Conservation (phyloP, 108 stramenopile genomes). For the Fragilaria crotonensis region DNA sequence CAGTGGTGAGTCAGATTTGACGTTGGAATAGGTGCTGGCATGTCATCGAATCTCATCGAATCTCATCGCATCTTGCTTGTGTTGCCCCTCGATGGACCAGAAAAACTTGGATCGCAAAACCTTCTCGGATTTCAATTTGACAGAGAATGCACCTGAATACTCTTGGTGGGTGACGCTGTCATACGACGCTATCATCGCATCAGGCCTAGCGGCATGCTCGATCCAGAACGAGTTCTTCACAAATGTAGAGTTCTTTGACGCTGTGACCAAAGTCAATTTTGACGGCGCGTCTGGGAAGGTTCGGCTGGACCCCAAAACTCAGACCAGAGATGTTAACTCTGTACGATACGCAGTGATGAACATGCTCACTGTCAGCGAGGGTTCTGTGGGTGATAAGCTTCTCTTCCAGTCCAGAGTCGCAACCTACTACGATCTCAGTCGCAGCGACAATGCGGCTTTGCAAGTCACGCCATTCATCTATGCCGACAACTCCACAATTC, state of each 20-base stretch:
- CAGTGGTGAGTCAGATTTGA: no score
- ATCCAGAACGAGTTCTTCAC: neutral
- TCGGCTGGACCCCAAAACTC: neutral
- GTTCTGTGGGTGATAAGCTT: neutral
- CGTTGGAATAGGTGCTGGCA: no score
- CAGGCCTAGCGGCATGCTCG: neutral
- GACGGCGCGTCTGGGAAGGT: neutral
- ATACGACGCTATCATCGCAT: neutral
- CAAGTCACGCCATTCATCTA: constrained; percentile 4
- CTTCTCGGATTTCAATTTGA: neutral
- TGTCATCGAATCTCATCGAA: no score
- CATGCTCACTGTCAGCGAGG: neutral
- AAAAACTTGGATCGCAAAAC: neutral
- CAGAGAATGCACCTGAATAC: neutral
- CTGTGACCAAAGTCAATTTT: neutral
- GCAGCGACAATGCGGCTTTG: neutral
- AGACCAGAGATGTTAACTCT: neutral
- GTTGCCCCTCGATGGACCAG: no score
- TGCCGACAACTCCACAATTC: neutral
- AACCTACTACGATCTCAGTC: neutral
- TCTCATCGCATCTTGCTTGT: no score
- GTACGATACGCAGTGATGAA: neutral
- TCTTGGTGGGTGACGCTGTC: neutral
- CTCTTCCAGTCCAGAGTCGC: neutral
- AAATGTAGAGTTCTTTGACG: neutral